A percentile compares a stretch with the other conserved stretches of the same genome.
These are phyloP conservation scores for Cyclostephanos tholiformis DNA, from an alignment of 108 stramenopile genomes.

Conservation along the genomic window DNA sequence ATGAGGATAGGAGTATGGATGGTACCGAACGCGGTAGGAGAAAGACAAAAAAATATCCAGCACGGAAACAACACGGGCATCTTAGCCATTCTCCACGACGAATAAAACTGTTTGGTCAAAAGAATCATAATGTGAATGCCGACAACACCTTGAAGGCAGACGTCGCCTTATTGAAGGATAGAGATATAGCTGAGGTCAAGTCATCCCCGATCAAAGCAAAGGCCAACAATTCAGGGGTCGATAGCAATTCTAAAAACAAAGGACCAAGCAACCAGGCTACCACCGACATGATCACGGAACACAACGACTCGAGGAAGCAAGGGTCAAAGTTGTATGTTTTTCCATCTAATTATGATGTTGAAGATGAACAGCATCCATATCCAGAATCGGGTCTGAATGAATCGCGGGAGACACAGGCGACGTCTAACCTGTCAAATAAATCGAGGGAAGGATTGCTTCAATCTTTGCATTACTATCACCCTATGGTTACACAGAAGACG, in stretches of 20 bases:
- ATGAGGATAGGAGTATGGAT: neutral
- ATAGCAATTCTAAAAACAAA: neutral
- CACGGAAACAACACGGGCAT: neutral
- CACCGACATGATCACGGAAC: neutral
- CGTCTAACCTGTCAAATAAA: constrained; percentile 16
- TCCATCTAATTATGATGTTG: neutral
- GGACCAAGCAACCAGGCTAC: neutral
- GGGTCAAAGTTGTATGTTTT: neutral
- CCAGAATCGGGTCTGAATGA: constrained; percentile 10
- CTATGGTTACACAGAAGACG: neutral
- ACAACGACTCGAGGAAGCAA: neutral
- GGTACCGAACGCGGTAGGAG: constrained; percentile 1
- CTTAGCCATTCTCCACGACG: neutral
- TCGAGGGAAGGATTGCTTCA: neutral
- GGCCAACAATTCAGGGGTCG: neutral
- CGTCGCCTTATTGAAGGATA: neutral
- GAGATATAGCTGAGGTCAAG: neutral
- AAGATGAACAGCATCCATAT: constrained; percentile 2
- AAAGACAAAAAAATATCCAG: constrained; percentile 1
- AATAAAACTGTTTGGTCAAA: constrained; percentile 8
- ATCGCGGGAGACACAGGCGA: constrained; percentile 19
- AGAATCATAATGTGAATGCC: neutral
- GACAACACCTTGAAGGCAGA: neutral
- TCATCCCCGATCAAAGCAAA: neutral
- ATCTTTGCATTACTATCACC: neutral